These are phyloP conservation scores for Chenopodium formosanum DNA, from an alignment of 148 eudicot genomes.

Conservation along the genomic window DNA sequence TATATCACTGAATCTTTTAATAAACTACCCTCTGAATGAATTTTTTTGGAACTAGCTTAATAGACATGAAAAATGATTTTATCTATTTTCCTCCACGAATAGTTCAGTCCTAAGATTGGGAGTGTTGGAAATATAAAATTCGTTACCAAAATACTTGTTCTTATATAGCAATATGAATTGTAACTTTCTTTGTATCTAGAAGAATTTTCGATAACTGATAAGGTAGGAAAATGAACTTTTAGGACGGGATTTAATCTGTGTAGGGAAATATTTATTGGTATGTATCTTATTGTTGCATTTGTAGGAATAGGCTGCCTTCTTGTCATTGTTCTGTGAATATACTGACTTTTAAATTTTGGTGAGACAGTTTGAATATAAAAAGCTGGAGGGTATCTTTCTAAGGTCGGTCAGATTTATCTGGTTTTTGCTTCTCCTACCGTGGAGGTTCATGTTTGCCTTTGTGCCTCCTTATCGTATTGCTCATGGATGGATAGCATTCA, in stretches of 20 bases:
- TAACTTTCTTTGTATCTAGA: no score
- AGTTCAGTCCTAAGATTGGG: background rate
- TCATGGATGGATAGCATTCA: conserved; percentile 93
- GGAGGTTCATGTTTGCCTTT: conserved; percentile 77
- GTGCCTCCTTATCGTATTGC: conserved; percentile 77
- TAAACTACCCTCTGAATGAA: no score
- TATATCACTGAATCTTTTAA: no score
- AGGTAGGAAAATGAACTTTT: background rate
- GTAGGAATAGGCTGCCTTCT: background rate
- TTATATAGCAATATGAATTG: background rate
- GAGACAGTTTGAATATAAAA: conserved; percentile 52
- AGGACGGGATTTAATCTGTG: background rate
- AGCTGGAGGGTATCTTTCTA: conserved; percentile 31
- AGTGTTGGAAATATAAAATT: background rate
- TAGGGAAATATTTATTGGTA: background rate
- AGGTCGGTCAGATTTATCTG: conserved; percentile 43
- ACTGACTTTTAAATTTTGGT: conserved; percentile 21
- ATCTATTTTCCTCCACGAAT: background rate
- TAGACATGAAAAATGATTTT: no score
- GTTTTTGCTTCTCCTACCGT: conserved; percentile 63
- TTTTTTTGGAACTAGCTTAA: no score
- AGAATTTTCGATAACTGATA: background rate
- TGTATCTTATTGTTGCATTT: background rate
- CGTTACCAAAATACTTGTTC: background rate
- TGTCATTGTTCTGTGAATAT: conserved; percentile 1